Evolutionary conservation across 352 stramenopile genomes (phyloP), one percentile per base, ranked within the genome.

Genomic region (Phytopythium cucurbitacearum): DNA sequence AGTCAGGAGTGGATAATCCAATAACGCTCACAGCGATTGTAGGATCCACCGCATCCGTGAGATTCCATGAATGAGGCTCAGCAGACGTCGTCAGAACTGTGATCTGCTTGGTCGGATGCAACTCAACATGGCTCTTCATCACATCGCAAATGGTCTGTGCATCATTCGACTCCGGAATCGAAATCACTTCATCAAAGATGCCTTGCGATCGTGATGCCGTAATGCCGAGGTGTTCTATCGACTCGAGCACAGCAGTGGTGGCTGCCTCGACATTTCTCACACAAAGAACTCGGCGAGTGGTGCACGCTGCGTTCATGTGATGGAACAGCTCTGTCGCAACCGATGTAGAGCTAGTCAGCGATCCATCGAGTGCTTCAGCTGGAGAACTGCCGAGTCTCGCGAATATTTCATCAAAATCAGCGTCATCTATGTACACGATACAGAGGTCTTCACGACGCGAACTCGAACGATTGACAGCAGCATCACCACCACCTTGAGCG

Each of bases 341-440:
- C 7, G 5, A n/a, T 8, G 21, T 32, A 10, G 5, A 51, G 11
- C 33, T 51, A 40, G 45, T 40, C 45, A 33, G 33, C 33, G 33
- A 28, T 21, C 7, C 7, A n/a, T 8, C 10, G 32, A n/a, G 7
- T 13, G 4, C 38, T 12, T 33, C 33, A 16, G 36, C 0, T 44
- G 57, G n/a, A 49, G 41, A 13, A 33, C 37, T 12, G 16, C 7
- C 2, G 37, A 57, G 12, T 33, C 35, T 11, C 44, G 21, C 21
- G 21, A 28, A 28, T 28, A 28, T 2, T 28, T 28, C 21, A 28
- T 28, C 48, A 4, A 77, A 2, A 13, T 67, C 65, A 41, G 43
- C 41, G 28, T 67, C 59, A 33, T 64, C 65, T 13, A 79, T 15
- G 37, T 67, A 61, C 4, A 80, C 15, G 53, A 78, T 21, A 54